Evolutionary conservation across 2,329 filamentous ascomycete species (phyloP), one percentile per base, ranked within the genome.

Genomic region (Fusarium secorum): DNA sequence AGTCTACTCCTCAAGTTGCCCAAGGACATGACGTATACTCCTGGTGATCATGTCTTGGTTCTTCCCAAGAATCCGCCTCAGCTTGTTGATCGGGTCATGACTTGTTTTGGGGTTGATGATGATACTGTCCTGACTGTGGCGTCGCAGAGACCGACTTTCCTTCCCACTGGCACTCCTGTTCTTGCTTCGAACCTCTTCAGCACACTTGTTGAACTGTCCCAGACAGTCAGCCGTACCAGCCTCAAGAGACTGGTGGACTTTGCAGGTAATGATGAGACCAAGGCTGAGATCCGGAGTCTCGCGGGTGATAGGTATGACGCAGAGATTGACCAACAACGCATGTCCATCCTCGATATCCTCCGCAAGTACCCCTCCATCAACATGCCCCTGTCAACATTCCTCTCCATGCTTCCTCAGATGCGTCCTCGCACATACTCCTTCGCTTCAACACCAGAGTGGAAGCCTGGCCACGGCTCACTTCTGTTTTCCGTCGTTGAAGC

Each of bases 11-110:
- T 94, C 28, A 86, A 88, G 62, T 83, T 95, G 0, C 92, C 93
- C 0, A 86, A 84, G 0, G 87, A 86, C 48, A 84, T 89, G 83
- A 84, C 84, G 0, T 95, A 95, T 78, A 85, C 86, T 28, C 87
- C 90, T 3, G 93, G 93, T 17, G 93, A 95, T 75, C 95, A 96
- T 77, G 85, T 95, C 0, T 89, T 91, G 0, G 83, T 94, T 4
- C 82, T 94, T 2, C 93, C 93, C 0, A 81, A 93, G 36, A 95
- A 95, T 76, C 88, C 89, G 1, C 84, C 84, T 41, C 81, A 85
- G 33, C 88, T 83, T 11, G 87, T 95, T 5, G 83, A 85, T 8
- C 85, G 91, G 9, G 91, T 87, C 0, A 87, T 94, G 80, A 82
- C 85, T 11, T 84, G 85, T n/a, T 95, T 94, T 76, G 81, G 86